Conservation (phyloP, 1,284 basidiomycete genomes). For the Anthracocystis setariae region DNA sequence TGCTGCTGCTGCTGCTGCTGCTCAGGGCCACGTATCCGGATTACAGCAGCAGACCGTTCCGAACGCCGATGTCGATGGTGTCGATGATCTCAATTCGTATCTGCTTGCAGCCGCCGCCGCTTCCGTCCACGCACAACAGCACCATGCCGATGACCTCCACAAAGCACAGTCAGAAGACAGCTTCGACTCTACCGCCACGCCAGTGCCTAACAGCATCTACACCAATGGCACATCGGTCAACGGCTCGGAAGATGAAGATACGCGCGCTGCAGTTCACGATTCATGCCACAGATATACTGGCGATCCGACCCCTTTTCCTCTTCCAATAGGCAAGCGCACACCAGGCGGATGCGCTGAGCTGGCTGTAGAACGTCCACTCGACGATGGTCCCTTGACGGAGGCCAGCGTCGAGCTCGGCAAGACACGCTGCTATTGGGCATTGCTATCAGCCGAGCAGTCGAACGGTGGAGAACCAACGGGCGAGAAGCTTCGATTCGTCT, state of each 20-base stretch:
- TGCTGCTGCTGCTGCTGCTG: conserved; percentile 37
- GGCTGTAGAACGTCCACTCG: conserved; percentile 4
- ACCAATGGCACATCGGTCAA: conserved; percentile 30
- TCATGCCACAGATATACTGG: conserved; percentile 34
- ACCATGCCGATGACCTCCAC: conserved; percentile 8
- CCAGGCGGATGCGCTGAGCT: conserved; percentile 17
- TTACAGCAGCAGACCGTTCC: conserved; percentile 1
- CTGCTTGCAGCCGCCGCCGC: conserved; percentile 51
- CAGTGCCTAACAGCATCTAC: conserved; percentile 14
- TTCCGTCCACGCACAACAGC: conserved; percentile 48
- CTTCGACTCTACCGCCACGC: conserved; percentile 12
- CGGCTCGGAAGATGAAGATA: conserved; percentile 21
- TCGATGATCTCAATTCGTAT: conserved; percentile 42
- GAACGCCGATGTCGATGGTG: neutral
- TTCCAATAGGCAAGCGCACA: conserved; percentile 27
- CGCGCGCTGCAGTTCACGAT: conserved; percentile 15
- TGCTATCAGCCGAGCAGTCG: conserved; percentile 43
- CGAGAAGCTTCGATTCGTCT: conserved; percentile 80
- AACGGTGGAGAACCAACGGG: conserved; percentile 21
- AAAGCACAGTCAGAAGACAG: conserved; percentile 13
- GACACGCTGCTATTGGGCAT: conserved; percentile 54
- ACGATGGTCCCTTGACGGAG: conserved; percentile 13
- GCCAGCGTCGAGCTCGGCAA: conserved; percentile 35
- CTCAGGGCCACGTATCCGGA: conserved; percentile 9
- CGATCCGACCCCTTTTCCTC: conserved; percentile 32